Base-by-base conservation (phyloP, 2,329 filamentous ascomycete genomes). In the Beauveria sp. region DNA sequence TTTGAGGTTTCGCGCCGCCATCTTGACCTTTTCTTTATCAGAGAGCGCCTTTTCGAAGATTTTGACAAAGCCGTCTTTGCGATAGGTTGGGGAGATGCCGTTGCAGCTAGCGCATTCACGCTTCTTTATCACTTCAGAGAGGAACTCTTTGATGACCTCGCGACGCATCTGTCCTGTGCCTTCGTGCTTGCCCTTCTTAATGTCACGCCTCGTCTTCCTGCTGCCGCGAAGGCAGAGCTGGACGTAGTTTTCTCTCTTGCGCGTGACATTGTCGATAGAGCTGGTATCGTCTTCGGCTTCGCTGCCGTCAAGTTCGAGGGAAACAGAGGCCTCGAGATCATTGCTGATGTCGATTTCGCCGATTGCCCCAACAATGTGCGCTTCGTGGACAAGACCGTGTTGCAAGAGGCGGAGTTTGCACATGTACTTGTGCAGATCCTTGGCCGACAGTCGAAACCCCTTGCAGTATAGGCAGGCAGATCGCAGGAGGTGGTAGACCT, bases 391-490 rank as follows among this genome's bases (percentile, higher is more conserved):
- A 47, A 98, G 78, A 24, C 93, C 93, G 71, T 93, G 86, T 71
- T 95, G 89, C 60, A 98, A 82, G 34, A 99, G 82, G 54, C 89
- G 88, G 56, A 99, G 78, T 74, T 95, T 93, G 80, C 91, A 97
- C 49, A 84, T 78, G 70, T 90, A 95, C 66, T 87, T 83, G 75
- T 93, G 90, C 64, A 96, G 79, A 64, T 91, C 84, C 58, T 86
- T 83, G 54, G 87, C 84, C n/a, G 88, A 81, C 72, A 97, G 82
- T 71, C 89, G 91, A 67, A 99, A 86, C 62, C 87, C 86, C 71
- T 93, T 88, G 76, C 96, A 99, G 77, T 96, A 97, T 63, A 88
- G 83, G 73, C 95, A 99, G 74, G 93, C 89, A 59, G 91, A 89
- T 67, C 92, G 87, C 22, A 99, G 81, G 51, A 99, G 80, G 50